Evolutionary conservation across 495 filamentous ascomycete species (phyloP), one percentile per base, ranked within the genome.

Genomic region (Echria macrotheca): DNA sequence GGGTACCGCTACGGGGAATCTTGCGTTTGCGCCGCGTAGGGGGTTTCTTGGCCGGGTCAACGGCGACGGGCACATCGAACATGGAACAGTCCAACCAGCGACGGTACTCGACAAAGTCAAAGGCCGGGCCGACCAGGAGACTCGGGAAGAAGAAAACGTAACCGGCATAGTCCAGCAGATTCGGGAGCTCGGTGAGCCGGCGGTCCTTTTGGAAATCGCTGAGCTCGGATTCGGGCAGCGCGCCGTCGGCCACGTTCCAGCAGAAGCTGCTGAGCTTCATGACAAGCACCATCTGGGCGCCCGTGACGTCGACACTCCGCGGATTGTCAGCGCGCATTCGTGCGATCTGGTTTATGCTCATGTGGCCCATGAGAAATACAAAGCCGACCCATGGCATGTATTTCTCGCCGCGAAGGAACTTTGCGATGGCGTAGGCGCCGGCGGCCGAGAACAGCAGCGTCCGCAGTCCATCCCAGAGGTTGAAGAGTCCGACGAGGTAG

Each of bases 351-450:
- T 80, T 94, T 54, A 89, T 63, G 31, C 90, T 87, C 86, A 98
- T 87, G 66, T 97, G 91, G 50, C 85, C 83, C 94, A 98, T 98
- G 45, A 94, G 61, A 67, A 91, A 96, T 45, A 88, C 77, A 67
- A 98, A 97, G 37, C 82, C 89, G 35, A 96, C 79, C 93, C 93
- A 98, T 70, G 94, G 94, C 93, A 98, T 98, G 67, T 90, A 87
- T 3, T 89, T 87, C n/a, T 89, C 89, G 41, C 87, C 76, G 45
- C 69, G 69, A 15, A 97, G 71, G 62, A 85, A 93, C 56, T 81
- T 77, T 43, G 93, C 84, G 56, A 97, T 95, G 47, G 75, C 70
- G 64, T 97, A 97, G 24, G 87, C 78, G 28, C 79, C 91, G 18
- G 73, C 78, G 0, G 93, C 80, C 58, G 85, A 87, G 57, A 94